Percentiles rank a stretch among this genome's conserved stretches.
Conservation (phyloP, 805 yeast species). For the Sugiyamaella smithiae region DNA sequence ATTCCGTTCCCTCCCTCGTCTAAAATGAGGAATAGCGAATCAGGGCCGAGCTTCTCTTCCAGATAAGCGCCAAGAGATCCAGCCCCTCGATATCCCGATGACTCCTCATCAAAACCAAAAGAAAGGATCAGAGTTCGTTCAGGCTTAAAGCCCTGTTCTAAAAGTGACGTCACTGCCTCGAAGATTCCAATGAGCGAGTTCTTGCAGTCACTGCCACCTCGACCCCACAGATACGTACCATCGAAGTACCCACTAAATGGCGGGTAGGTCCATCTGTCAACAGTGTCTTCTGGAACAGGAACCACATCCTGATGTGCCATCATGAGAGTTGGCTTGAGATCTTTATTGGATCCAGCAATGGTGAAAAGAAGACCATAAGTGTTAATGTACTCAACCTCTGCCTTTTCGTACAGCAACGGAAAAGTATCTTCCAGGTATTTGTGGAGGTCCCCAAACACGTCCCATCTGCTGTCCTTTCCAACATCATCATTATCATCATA, state of each 20-base stretch:
- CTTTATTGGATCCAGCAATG: constrained; percentile 52
- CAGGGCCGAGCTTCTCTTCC: constrained; percentile 53
- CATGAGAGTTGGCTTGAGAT: constrained; percentile 61
- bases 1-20: constrained; percentile 64
- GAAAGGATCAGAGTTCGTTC: constrained; percentile 60
- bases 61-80: constrained; percentile 45
- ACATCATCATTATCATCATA: constrained; percentile 53
- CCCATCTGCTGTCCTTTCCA: constrained; percentile 51
- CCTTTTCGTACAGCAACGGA: constrained; percentile 49
- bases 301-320: constrained; percentile 83
- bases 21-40: constrained; percentile 59
- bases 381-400: constrained; percentile 55
- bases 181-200: constrained; percentile 61
- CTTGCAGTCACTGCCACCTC: constrained; percentile 79
- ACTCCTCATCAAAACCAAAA: constrained; percentile 81
- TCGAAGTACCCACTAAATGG: constrained; percentile 70
- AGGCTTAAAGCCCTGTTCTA: constrained; percentile 54
- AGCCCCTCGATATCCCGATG: constrained; percentile 65
- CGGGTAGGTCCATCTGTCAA: constrained; percentile 58
- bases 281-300: constrained; percentile 61
- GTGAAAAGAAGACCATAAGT: constrained; percentile 61
- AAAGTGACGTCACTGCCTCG: constrained; percentile 60
- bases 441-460: constrained; percentile 48
- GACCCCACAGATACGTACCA: constrained; percentile 65
- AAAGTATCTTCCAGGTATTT: constrained; percentile 51